These are phyloP conservation scores for Gymnopilus junonius DNA, from an alignment of 768 basidiomycete species.

Conservation along the genomic window DNA sequence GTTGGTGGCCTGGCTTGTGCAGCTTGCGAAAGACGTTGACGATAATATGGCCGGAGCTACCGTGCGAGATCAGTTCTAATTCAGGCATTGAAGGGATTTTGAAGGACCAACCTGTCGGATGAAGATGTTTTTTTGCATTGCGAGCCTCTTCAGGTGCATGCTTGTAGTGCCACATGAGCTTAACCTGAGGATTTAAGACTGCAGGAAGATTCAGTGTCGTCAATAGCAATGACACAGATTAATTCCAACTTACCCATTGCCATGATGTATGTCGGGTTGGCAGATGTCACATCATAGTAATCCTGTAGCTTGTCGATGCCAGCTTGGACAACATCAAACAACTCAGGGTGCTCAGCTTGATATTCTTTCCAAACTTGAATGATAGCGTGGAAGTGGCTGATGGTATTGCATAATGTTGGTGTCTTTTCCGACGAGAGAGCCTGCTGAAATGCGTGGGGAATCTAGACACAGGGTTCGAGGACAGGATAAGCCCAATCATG, in stretches of 20 bases:
- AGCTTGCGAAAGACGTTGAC: too few relatives aligned
- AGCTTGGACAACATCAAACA: conserved; percentile 17
- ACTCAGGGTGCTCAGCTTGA: conserved; percentile 11
- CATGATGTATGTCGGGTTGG: conserved; percentile 20
- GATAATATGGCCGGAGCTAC: too few relatives aligned
- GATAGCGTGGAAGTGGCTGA: conserved; percentile 25
- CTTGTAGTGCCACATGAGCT: too few relatives aligned
- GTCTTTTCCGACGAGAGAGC: conserved; percentile 29
- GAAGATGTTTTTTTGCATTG: too few relatives aligned
- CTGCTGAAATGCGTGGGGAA: conserved; percentile 32
- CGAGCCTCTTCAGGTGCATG: too few relatives aligned
- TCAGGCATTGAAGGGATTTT: too few relatives aligned
- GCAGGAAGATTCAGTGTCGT: not conserved
- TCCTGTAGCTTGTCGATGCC: conserved; percentile 27
- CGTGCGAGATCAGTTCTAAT: too few relatives aligned
- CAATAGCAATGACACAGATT: not conserved
- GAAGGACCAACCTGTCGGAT: too few relatives aligned
- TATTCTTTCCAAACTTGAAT: conserved; percentile 20
- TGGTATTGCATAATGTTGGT: conserved; percentile 24
- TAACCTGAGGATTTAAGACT: too few relatives aligned
- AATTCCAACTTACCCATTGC: conserved; percentile 24
- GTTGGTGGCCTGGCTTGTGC: too few relatives aligned
- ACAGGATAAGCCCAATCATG: not conserved
- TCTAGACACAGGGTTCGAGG: conserved; percentile 8
- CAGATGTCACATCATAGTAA: conserved; percentile 15